A percentile compares a stretch with the other conserved stretches of the same genome.
Evolutionary conservation across 106 monocot species (phyloP).

Genomic region (Agapanthus africanus): DNA sequence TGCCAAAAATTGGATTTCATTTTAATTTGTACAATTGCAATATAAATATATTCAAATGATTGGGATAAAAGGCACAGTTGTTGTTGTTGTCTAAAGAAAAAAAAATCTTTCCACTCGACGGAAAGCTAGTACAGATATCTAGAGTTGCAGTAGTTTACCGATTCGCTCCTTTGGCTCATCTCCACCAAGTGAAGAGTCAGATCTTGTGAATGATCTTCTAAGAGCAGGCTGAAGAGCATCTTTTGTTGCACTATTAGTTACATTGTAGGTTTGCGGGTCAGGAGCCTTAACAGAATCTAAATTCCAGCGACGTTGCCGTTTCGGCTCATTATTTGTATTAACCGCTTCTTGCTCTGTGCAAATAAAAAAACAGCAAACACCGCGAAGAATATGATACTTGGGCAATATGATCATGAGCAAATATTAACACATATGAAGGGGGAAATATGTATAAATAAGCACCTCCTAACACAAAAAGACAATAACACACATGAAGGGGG

Average conservation of each 20-base stretch:
- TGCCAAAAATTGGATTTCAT: too few species aligned
- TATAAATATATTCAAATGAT: too few species aligned
- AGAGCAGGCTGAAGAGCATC: conserved; percentile 28
- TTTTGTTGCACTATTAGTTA: conserved; percentile 30
- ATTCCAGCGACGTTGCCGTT: conserved; percentile 84
- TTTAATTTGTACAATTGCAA: too few species aligned
- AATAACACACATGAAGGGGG: too few species aligned
- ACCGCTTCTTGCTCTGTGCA: conserved; percentile 16
- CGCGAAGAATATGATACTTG: not conserved
- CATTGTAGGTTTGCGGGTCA: conserved; percentile 30
- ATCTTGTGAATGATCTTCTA: conserved; percentile 36
- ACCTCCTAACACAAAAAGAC: too few species aligned
- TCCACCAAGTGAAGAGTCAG: conserved; percentile 44
- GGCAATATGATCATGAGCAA: too few species aligned
- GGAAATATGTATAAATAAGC: too few species aligned
- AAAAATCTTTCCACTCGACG: too few species aligned
- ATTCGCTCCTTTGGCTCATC: conserved; percentile 70
- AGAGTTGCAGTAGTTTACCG: conserved; percentile 31
- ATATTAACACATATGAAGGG: too few species aligned
- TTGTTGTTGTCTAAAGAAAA: too few species aligned
- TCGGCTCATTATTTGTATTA: conserved; percentile 31
- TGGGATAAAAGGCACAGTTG: too few species aligned
- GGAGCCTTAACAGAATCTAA: conserved; percentile 49
- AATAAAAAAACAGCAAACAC: not conserved
- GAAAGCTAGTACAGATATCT: too few species aligned